Percentiles rank a stretch among this genome's conserved stretches.
These are phyloP conservation scores for Blepharisma undulans DNA, from an alignment of 169 alveolate genomes.

Conservation along the genomic window DNA sequence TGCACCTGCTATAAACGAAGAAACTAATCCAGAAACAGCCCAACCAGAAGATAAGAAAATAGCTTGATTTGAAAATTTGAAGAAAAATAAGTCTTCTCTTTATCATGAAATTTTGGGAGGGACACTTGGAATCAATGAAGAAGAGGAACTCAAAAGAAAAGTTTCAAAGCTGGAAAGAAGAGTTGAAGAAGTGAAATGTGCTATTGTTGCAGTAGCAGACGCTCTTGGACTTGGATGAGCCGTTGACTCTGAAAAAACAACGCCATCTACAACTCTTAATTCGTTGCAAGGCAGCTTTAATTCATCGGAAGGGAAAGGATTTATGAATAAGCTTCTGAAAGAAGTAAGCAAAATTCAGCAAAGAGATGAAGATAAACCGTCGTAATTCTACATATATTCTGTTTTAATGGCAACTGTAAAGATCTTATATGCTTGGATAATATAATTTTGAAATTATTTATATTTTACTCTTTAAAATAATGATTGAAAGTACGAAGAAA, in stretches of 20 bases:
- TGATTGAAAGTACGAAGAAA: too few relatives aligned
- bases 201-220: neutral
- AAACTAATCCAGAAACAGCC: neutral
- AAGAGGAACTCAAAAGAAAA: neutral
- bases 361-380: neutral
- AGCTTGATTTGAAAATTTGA: neutral
- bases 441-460: neutral
- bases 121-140: neutral
- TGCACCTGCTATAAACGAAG: neutral
- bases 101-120: neutral
- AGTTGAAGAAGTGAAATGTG: neutral
- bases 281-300: neutral
- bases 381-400: neutral
- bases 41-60: neutral
- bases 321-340: neutral
- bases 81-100: neutral
- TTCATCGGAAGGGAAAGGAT: neutral
- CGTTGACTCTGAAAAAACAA: neutral
- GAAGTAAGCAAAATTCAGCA: neutral
- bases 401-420: neutral
- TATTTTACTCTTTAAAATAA: too few relatives aligned
- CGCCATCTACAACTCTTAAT: neutral
- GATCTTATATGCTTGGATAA: neutral
- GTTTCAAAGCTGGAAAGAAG: neutral
- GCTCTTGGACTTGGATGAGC: neutral